Evolutionary conservation across 139 green algal species (phyloP), one percentile per base, ranked within the genome.

Genomic region (Chlamydomonas asymmetrica): DNA sequence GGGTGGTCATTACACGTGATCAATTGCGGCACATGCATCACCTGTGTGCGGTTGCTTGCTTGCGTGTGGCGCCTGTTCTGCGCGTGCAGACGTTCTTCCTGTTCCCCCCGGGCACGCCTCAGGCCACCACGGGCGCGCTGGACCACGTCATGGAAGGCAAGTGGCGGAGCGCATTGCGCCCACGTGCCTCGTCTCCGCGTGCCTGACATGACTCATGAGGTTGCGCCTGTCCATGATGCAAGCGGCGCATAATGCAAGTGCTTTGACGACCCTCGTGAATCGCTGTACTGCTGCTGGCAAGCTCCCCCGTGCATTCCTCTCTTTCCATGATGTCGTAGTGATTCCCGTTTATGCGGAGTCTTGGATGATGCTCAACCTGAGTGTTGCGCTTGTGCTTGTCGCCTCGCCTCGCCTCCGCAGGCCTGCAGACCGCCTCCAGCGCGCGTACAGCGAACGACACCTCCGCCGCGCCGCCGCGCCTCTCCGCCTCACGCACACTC

Each of bases 81-180:
- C n/a, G n/a, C n/a, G n/a, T 71, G 65, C 43, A 71, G 65, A 71
- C 65, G 29, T 71, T 45, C 43, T 71, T 71, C 65, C 10, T 71
- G 7, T 71, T 45, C 65, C 6, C 65, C 5, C 65, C 65, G 20
- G 65, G 31, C 16, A 61, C 65, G 5, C 43, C 65, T 16, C 1
- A 10, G 20, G 25, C 43, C 37, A 39, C 65, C 43, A 29, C 41
- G 10, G 65, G 29, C 5, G 18, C 65, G 29, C 29, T 50, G 23
- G 38, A 56, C 63, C 43, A 71, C 1, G 41, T 10, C 18, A 52
- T 16, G 45, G 45, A 13, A 16, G 45, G 45, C 13, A 16, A 52
- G 45, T 10, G 45, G 13, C 13, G 18, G 45, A 52, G 13, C 13
- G 13, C 45, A 52, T 10, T 16, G 13, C 13, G 45, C 45, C 45